These are phyloP conservation scores for Aspergillus conjunctus DNA, from an alignment of 495 filamentous ascomycete species.

Conservation along the genomic window DNA sequence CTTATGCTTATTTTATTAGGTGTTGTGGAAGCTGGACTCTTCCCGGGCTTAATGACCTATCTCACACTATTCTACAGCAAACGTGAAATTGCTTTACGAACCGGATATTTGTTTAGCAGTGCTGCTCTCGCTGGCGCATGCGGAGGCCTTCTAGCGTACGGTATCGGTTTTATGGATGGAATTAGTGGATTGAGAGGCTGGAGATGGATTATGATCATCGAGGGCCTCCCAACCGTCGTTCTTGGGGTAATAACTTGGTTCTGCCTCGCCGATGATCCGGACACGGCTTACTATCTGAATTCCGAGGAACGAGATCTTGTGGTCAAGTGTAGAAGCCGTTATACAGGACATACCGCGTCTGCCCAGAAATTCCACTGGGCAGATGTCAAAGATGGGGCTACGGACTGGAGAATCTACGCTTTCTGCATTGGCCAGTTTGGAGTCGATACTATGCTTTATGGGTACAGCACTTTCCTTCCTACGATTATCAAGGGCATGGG, in stretches of 20 bases:
- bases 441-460: conserved; percentile 73
- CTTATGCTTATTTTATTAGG: conserved; percentile 18
- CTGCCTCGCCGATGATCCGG: conserved; percentile 65
- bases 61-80: conserved; percentile 77
- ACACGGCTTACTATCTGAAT: conserved; percentile 63
- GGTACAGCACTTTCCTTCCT: conserved; percentile 74
- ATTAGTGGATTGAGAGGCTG: conserved; percentile 59
- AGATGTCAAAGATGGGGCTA: conserved; percentile 52
- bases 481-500: conserved; percentile 75
- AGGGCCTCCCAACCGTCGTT: conserved; percentile 69
- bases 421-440: conserved; percentile 71
- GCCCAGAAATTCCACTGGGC: conserved; percentile 61
- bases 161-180: conserved; percentile 72
- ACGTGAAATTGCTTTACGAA: conserved; percentile 70
- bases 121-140: conserved; percentile 75
- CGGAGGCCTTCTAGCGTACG: conserved; percentile 75
- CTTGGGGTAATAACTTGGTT: conserved; percentile 64
- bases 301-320: conserved; percentile 59
- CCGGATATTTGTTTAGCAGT: conserved; percentile 75
- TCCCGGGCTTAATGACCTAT: conserved; percentile 63
- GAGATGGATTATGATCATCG: conserved; percentile 65
- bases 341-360: conserved; percentile 61
- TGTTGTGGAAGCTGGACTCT: conserved; percentile 57
- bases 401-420: conserved; percentile 67
- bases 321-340: conserved; percentile 42